Evolutionary conservation across 805 yeast genomes (phyloP).

Genomic region (Zygosaccharomyces gambellarensis): DNA sequence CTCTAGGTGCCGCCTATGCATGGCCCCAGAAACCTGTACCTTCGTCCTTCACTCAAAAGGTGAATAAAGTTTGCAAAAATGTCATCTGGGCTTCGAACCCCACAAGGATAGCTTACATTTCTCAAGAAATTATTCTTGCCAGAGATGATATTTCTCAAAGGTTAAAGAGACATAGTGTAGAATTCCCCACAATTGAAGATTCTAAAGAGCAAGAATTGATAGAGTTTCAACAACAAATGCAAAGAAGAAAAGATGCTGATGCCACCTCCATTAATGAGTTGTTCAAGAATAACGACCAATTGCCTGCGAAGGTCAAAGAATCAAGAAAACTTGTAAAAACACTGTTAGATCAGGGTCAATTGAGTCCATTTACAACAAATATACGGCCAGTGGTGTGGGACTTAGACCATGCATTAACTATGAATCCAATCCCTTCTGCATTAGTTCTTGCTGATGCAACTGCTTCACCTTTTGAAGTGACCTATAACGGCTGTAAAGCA

Average conservation of each 20-base stretch:
- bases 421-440: slow-evolving; percentile 75
- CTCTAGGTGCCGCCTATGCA: slow-evolving; percentile 52
- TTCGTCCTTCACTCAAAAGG: slow-evolving; percentile 58
- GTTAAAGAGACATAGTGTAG: slow-evolving; percentile 63
- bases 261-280: slow-evolving; percentile 28
- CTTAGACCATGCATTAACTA: slow-evolving; percentile 59
- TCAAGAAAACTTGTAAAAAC: slow-evolving; percentile 74
- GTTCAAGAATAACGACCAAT: slow-evolving; percentile 32
- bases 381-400: slow-evolving; percentile 65
- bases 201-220: slow-evolving; percentile 25
- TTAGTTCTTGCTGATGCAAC: slow-evolving; percentile 64
- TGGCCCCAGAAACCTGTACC: slow-evolving; percentile 81
- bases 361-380: slow-evolving; percentile 69
- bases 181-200: slow-evolving; percentile 43
- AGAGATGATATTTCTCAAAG: slow-evolving; percentile 71
- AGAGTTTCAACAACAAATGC: slow-evolving; percentile 14
- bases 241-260: slow-evolving; percentile 20
- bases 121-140: slow-evolving; percentile 74
- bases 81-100: slow-evolving; percentile 73
- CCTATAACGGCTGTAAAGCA: slow-evolving; percentile 78
- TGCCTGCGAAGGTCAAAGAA: slow-evolving; percentile 48
- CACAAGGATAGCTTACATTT: slow-evolving; percentile 63
- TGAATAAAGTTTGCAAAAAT: slow-evolving; percentile 53
- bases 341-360: slow-evolving; percentile 76
- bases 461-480: slow-evolving; percentile 65